These are phyloP conservation scores for Amauroascus niger DNA, from an alignment of 2,329 filamentous ascomycete species.

Conservation along the genomic window DNA sequence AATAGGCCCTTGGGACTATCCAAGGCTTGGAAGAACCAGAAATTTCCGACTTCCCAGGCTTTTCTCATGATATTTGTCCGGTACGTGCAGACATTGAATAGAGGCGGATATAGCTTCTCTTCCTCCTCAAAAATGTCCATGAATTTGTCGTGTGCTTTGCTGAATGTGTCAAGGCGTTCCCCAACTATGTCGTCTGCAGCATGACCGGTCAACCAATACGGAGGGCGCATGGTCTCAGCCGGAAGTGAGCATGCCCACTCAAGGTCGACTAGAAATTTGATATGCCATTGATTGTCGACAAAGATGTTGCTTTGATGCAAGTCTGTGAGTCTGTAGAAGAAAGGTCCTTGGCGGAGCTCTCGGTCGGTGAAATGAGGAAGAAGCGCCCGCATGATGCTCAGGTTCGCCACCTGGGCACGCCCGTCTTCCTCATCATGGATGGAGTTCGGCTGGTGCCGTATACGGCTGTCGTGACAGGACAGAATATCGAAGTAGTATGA, in stretches of 20 bases:
- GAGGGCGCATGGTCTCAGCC: conserved; percentile 24
- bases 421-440: conserved; percentile 25
- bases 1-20: too few relatives aligned
- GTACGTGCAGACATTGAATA: too few relatives aligned
- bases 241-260: conserved; percentile 28
- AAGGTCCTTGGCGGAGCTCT: conserved; percentile 26
- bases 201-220: conserved; percentile 23
- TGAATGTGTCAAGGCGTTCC: neutral
- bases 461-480: conserved; percentile 28
- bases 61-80: neutral
- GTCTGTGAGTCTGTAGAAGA: conserved; percentile 32
- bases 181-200: conserved; percentile 15
- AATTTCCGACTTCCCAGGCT: too few relatives aligned
- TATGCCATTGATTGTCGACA: conserved; percentile 28
- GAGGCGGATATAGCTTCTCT: neutral
- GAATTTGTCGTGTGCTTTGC: neutral
- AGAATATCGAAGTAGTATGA: conserved; percentile 28
- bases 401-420: conserved; percentile 24
- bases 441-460: conserved; percentile 29
- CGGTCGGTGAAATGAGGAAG: conserved; percentile 22
- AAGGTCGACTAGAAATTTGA: conserved; percentile 28
- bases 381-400: conserved; percentile 25
- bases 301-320: conserved; percentile 33
- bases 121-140: conserved; percentile 6
- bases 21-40: too few relatives aligned